Evolutionary conservation across 495 filamentous ascomycete genomes (phyloP), one percentile per base, ranked within the genome.

Genomic region (Amniculicola lignicola): DNA sequence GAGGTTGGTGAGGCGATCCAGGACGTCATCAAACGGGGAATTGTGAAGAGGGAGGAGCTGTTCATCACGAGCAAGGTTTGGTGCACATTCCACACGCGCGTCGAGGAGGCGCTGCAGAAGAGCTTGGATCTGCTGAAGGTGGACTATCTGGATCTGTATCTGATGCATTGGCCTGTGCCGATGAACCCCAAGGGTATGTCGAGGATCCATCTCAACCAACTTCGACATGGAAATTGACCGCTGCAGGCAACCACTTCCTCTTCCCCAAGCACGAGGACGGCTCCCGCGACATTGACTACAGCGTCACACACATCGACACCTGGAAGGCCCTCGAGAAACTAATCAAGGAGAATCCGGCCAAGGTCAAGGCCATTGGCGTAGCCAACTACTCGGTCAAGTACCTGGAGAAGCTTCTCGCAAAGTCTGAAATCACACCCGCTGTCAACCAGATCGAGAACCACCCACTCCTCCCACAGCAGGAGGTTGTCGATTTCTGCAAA

Each of bases 371-470:
- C 15, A 90, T 94, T 59, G 89, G 89, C 45, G 87, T 94, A 23
- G 86, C 80, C 55, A 94, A 95, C 72, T 92, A 89, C 77, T 87
- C 83, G 67, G 76, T 79, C 47, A 71, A 72, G 47, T 90, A 84
- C 66, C 78, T 95, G 1, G 79, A 90, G 67, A 72, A 90, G 66
- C 75, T 94, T 36, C 78, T 93, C 5, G 75, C 81, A 3, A 72
- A 85, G 43, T 81, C 79, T 44, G 78, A 71, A 27, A 72, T 91
- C 35, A 68, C 84, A 0, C 90, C 90, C 10, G 88, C 89, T n/a
- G 86, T 83, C 57, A 93, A 94, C 74, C 89, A 94, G 80, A 90
- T 94, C 66, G 90, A 95, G 74, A 90, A 91, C 74, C 87, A 91
- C 74, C 85, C 85, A 12, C 78, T 76, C 4, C 79, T 93, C n/a